A percentile compares a stretch with the other conserved stretches of the same genome.
These are phyloP conservation scores for Lonicera japonica DNA, from an alignment of 129 eudicot species.

Conservation along the genomic window DNA sequence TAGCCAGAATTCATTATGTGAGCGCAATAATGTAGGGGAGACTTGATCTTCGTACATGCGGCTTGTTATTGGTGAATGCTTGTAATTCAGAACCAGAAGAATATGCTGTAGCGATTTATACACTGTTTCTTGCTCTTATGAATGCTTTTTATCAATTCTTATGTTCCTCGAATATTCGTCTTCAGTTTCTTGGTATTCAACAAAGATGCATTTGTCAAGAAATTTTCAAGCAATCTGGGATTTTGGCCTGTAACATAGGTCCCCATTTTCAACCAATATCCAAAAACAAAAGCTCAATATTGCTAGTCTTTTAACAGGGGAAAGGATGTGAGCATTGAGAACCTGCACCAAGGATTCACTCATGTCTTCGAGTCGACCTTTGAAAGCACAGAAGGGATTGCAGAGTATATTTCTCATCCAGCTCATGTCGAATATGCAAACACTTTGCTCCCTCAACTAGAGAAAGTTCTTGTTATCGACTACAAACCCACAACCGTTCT, in stretches of 20 bases:
- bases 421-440: constrained; percentile 61
- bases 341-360: constrained; percentile 88
- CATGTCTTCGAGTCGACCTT: constrained; percentile 83
- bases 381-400: constrained; percentile 70
- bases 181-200: background rate
- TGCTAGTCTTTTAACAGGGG: constrained; percentile 52
- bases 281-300: constrained; percentile 6
- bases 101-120: too few relatives aligned
- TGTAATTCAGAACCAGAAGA: too few relatives aligned
- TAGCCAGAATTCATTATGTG: too few relatives aligned
- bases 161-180: too few relatives aligned
- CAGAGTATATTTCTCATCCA: constrained; percentile 66
- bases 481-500: constrained; percentile 62
- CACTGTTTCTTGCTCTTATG: too few relatives aligned
- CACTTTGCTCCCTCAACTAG: constrained; percentile 44
- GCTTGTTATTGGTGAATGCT: too few relatives aligned
- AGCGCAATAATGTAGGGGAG: too few relatives aligned
- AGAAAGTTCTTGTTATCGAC: constrained; percentile 66
- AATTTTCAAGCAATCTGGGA: background rate
- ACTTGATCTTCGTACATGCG: too few relatives aligned
- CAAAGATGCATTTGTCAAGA: background rate
- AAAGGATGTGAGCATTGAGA: constrained; percentile 77
- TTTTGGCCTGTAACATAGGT: background rate
- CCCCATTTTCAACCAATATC: constrained; percentile 5
- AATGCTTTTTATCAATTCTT: too few relatives aligned